Percentiles rank a stretch among this genome's conserved stretches.
Conservation (phyloP, 345 rosid genomes). For the Diplotaxis tenuifolia region DNA sequence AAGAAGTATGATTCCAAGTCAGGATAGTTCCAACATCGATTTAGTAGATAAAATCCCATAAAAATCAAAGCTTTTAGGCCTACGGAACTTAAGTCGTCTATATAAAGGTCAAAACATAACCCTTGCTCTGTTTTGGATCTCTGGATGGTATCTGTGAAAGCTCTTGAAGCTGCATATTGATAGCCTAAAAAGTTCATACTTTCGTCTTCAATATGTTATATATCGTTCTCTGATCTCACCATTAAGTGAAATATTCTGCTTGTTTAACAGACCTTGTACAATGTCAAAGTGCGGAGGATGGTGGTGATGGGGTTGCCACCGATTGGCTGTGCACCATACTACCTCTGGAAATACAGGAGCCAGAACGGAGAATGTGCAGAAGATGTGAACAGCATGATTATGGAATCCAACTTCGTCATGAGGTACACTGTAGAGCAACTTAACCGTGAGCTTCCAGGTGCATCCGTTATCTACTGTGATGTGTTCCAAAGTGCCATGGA, state of each 20-base stretch:
- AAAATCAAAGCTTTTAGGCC: neutral
- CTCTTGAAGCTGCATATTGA: neutral
- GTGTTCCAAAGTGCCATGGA: slow-evolving; percentile 82
- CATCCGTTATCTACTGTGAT: slow-evolving; percentile 69
- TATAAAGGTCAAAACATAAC: neutral
- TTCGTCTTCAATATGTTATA: neutral
- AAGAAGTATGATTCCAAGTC: neutral
- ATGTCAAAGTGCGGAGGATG: slow-evolving; percentile 55
- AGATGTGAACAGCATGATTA: slow-evolving; percentile 68
- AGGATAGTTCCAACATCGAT: neutral
- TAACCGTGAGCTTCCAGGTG: slow-evolving; percentile 51
- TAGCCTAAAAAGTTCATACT: neutral
- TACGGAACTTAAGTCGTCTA: neutral
- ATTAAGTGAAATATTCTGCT: slow-evolving; percentile 5
- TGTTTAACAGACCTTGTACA: slow-evolving; percentile 62
- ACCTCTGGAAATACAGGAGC: slow-evolving; percentile 71
- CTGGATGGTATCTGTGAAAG: neutral
- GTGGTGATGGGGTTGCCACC: slow-evolving; percentile 89
- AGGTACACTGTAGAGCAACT: slow-evolving; percentile 66
- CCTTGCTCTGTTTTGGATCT: neutral
- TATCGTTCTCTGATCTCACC: neutral
- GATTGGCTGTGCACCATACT: slow-evolving; percentile 89
- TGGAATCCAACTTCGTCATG: slow-evolving; percentile 79
- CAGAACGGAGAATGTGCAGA: slow-evolving; percentile 68
- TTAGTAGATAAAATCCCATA: neutral